Evolutionary conservation across 768 basidiomycete species (phyloP).

Genomic region (Boletales sp.): DNA sequence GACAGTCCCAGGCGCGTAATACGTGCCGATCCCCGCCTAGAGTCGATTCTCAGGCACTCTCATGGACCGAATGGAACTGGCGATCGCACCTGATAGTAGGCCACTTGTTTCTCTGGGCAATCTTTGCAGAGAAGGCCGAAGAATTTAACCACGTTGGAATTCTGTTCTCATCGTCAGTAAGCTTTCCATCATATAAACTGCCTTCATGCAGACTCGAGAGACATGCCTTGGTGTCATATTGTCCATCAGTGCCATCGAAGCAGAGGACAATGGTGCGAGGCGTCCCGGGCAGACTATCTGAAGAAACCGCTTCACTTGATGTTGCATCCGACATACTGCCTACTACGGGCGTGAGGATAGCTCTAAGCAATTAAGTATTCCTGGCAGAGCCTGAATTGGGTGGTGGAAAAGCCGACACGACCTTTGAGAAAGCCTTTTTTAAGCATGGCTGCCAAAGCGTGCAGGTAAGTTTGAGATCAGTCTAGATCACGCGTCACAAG

Average conservation of each 20-base stretch:
- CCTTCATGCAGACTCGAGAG: background rate
- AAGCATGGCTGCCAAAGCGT: background rate
- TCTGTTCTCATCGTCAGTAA: conserved; percentile 28
- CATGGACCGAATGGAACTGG: background rate
- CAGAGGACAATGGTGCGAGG: conserved; percentile 56
- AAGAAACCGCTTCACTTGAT: background rate
- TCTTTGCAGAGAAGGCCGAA: conserved; percentile 66
- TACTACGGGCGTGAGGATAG: too few species aligned
- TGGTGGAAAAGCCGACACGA: background rate
- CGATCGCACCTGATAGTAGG: conserved; percentile 64
- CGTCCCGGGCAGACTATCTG: background rate
- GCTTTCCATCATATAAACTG: background rate
- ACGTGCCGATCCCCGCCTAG: conserved; percentile 46
- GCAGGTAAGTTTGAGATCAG: background rate
- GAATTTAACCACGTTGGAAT: conserved; percentile 70
- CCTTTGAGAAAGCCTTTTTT: background rate
- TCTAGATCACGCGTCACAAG: background rate
- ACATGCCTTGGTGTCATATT: conserved; percentile 48
- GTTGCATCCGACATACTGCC: conserved; percentile 16
- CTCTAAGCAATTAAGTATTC: background rate
- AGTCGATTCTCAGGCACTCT: background rate
- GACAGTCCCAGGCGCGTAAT: conserved; percentile 63
- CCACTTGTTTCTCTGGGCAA: conserved; percentile 46
- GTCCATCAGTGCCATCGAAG: conserved; percentile 64
- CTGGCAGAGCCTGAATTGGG: too few species aligned